These are phyloP conservation scores for Myriosclerotinia curreyana DNA, from an alignment of 2,329 filamentous ascomycete species.

Conservation along the genomic window DNA sequence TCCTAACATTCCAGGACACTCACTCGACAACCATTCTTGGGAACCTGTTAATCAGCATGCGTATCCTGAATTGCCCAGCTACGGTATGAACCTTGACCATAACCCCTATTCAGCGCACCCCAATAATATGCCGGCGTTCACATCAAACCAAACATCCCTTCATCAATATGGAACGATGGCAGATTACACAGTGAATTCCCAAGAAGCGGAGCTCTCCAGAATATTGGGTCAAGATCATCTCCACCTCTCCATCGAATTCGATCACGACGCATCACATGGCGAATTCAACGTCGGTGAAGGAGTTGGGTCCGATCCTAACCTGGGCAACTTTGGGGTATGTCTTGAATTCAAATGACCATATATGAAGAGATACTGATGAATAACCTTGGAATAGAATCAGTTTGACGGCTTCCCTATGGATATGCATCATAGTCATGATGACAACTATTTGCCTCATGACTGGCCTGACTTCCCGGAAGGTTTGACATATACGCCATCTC, in stretches of 20 bases:
- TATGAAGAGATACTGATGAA: conserved; percentile 6
- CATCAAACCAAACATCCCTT: background rate
- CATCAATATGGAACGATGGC: background rate
- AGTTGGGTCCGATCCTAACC: conserved; percentile 2
- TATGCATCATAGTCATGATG: background rate
- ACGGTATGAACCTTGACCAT: background rate
- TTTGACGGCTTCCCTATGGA: background rate
- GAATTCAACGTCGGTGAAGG: conserved; percentile 4
- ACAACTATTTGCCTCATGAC: background rate
- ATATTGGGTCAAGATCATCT: background rate
- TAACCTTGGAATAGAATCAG: background rate
- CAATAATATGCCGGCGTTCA: background rate
- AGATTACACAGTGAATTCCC: background rate
- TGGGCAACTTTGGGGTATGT: conserved; percentile 2
- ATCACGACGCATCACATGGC: conserved; percentile 5
- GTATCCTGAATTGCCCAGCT: background rate
- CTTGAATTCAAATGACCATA: conserved; percentile 1
- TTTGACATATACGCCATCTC: background rate
- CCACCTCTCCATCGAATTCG: conserved; percentile 4
- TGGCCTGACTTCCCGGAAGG: background rate
- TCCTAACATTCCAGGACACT: background rate
- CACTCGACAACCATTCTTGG: background rate
- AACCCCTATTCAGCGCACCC: background rate
- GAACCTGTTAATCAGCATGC: background rate
- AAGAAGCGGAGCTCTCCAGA: background rate